phyloP scores from a whole-genome alignment of 116 monocot genomes.

The Iris pallida region DNA sequence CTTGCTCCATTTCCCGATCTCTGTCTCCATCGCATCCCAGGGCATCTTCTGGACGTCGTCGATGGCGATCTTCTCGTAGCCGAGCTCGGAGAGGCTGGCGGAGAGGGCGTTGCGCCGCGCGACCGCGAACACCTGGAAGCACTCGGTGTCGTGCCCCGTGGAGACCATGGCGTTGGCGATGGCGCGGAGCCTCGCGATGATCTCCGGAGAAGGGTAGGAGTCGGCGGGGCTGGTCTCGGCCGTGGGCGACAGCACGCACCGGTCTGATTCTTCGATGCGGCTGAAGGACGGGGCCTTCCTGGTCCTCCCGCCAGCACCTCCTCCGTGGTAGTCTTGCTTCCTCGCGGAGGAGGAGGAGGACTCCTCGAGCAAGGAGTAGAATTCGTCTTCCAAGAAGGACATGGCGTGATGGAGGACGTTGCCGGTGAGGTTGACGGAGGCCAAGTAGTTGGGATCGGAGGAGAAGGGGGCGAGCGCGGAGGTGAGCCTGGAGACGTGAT shows the following conservation, averaged over 20 bases:
- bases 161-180: constrained; percentile 40
- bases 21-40: constrained; percentile 58
- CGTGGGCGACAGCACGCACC: not conserved
- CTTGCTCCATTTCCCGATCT: constrained; percentile 62
- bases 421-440: constrained; percentile 23
- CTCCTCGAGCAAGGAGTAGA: constrained; percentile 31
- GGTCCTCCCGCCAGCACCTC: not conserved
- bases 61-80: constrained; percentile 67
- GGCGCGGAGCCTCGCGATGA: constrained; percentile 12
- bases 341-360: not conserved
- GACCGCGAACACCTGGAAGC: constrained; percentile 21
- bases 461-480: constrained; percentile 8
- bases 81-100: constrained; percentile 23
- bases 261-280: no score
- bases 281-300: not conserved
- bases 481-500: constrained; percentile 28
- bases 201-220: constrained; percentile 12
- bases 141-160: constrained; percentile 36
- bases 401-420: constrained; percentile 49
- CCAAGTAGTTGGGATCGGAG: constrained; percentile 13
- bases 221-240: not conserved
- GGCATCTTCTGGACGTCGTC: constrained; percentile 68
- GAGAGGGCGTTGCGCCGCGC: constrained; percentile 37
- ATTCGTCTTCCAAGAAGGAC: constrained; percentile 72
- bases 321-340: not conserved